These are phyloP conservation scores for Pinus taeda DNA, from an alignment of 75 land plant genomes.

Conservation along the genomic window DNA sequence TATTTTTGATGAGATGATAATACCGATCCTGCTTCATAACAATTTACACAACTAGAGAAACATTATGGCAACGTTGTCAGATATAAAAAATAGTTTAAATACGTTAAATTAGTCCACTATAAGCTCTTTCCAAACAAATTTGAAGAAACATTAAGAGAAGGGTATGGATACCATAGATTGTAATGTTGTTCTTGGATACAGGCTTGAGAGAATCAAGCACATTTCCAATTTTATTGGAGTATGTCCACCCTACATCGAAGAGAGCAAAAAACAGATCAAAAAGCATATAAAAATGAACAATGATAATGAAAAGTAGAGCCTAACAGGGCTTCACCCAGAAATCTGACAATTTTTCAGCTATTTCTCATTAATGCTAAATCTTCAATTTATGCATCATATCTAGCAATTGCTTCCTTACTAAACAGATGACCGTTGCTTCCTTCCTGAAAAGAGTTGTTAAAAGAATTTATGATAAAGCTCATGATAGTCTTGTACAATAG, in stretches of 20 bases:
- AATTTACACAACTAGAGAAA: not conserved
- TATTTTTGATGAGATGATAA: not conserved
- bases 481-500: too few species aligned
- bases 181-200: conserved; percentile 35
- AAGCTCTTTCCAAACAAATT: not conserved
- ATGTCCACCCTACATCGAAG: conserved; percentile 60
- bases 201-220: conserved; percentile 54
- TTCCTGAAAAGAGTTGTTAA: too few species aligned
- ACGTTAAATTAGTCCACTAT: not conserved
- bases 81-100: not conserved
- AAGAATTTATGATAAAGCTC: too few species aligned
- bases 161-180: conserved; percentile 53
- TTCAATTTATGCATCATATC: too few species aligned
- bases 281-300: conserved; percentile 4
- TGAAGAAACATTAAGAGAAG: not conserved
- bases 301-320: too few species aligned
- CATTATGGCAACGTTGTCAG: not conserved
- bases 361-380: too few species aligned
- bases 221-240: conserved; percentile 56
- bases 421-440: too few species aligned
- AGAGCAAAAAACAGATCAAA: not conserved
- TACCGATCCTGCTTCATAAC: not conserved
- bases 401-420: too few species aligned
- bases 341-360: too few species aligned
- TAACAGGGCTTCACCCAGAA: too few species aligned